These are phyloP conservation scores for Boletus rubroflammeus DNA, from an alignment of 768 basidiomycete species.

Conservation along the genomic window DNA sequence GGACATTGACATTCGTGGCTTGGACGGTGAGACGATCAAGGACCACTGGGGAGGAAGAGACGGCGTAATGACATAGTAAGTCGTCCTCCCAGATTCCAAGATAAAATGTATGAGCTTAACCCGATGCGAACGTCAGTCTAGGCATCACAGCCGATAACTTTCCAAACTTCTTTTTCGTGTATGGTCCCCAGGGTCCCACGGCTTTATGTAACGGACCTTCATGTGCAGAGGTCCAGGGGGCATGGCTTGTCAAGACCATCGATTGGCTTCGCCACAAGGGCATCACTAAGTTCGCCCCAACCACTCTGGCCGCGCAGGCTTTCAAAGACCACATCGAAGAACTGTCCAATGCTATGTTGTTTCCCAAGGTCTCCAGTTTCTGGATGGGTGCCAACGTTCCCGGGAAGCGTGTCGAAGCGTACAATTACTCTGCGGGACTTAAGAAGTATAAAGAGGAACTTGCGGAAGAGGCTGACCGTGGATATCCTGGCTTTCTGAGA, in stretches of 20 bases:
- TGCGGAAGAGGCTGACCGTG: slow-evolving; percentile 4
- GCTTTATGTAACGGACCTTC: slow-evolving; percentile 2
- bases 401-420: slow-evolving; percentile 7
- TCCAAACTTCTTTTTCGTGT: slow-evolving; percentile 4
- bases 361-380: slow-evolving; percentile 6
- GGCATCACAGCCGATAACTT: slow-evolving; percentile 7
- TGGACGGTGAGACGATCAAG: slow-evolving; percentile 4
- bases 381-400: slow-evolving; percentile 10
- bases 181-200: slow-evolving; percentile 11
- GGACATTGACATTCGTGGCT: slow-evolving; percentile 6
- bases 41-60: slow-evolving; percentile 9
- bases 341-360: not conserved
- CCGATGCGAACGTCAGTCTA: not conserved
- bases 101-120: not conserved
- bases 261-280: not conserved
- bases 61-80: slow-evolving; percentile 7
- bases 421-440: slow-evolving; percentile 6
- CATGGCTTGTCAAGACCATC: slow-evolving; percentile 3
- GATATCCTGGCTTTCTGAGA: slow-evolving; percentile 8
- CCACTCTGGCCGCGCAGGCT: not conserved
- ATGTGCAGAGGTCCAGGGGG: slow-evolving; percentile 2
- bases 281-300: slow-evolving; percentile 8
- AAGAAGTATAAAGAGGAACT: slow-evolving; percentile 9
- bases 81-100: not conserved
- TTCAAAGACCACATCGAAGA: slow-evolving; percentile 2